phyloP scores from a whole-genome alignment of 768 basidiomycete genomes.

The Tylopilus sp. region DNA sequence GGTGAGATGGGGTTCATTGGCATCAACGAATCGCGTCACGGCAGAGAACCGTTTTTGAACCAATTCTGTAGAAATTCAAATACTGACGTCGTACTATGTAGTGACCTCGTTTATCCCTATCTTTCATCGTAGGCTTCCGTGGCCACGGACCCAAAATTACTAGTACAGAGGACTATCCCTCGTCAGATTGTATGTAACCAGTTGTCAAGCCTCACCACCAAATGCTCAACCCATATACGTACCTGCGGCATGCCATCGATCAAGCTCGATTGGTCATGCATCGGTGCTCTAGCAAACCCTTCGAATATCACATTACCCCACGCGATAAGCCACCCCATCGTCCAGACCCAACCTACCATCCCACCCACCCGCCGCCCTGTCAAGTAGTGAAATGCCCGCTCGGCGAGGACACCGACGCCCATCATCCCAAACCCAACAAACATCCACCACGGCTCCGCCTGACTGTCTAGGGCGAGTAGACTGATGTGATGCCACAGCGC shows the following conservation, averaged over 20 bases:
- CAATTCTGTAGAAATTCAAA: no score
- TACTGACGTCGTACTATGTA: no score
- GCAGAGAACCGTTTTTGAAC: no score
- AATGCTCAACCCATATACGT: neutral
- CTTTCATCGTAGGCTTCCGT: no score
- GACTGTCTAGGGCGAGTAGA: neutral
- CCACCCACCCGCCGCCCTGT: slow-evolving; percentile 1
- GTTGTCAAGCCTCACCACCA: neutral
- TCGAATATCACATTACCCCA: neutral
- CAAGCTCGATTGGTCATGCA: neutral
- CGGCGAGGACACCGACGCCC: neutral
- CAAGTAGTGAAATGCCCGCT: neutral
- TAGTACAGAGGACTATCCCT: neutral
- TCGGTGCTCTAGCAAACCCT: neutral
- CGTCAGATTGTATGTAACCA: neutral
- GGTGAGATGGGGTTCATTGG: no score
- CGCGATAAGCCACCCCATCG: neutral
- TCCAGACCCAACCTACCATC: neutral
- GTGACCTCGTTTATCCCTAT: no score
- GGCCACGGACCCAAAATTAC: neutral
- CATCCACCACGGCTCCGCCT: neutral
- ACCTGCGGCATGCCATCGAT: neutral
- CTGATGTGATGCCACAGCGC: neutral
- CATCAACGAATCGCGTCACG: no score
- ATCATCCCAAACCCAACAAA: slow-evolving; percentile 4